Evolutionary conservation across 306 rosid species (phyloP).

Genomic region (Astragalus membranaceus): DNA sequence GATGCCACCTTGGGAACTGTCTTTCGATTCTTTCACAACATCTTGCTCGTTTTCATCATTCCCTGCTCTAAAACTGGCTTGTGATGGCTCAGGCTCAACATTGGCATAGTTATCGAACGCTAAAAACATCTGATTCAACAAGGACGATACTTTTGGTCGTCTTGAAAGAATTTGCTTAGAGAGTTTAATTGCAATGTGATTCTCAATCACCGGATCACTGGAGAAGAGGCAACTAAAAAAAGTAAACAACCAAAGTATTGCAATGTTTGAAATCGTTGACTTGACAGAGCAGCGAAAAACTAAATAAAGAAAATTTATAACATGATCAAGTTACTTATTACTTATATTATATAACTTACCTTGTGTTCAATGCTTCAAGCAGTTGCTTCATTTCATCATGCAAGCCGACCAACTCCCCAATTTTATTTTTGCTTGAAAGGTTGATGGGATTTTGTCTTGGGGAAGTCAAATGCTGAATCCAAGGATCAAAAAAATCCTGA

Average conservation of each 20-base stretch:
- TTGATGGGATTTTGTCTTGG: neutral
- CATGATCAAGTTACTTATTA: neutral
- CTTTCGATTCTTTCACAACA: no score
- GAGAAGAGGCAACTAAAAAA: neutral
- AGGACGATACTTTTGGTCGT: neutral
- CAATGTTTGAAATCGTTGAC: no score
- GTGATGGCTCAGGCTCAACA: slow-evolving; percentile 7
- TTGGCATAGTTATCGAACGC: neutral
- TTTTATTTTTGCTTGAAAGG: neutral
- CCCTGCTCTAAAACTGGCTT: neutral
- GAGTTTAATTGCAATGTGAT: neutral
- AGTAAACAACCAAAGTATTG: no score
- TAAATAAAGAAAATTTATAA: neutral
- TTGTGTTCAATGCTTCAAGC: slow-evolving; percentile 10
- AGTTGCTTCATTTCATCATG: slow-evolving; percentile 28
- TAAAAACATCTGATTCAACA: neutral
- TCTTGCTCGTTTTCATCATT: no score
- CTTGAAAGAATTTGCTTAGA: neutral
- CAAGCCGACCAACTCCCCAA: neutral
- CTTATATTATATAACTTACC: slow-evolving; percentile 14
- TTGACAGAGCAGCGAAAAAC: no score
- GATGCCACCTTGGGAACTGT: no score
- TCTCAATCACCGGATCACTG: neutral
- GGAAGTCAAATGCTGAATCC: neutral
- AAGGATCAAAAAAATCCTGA: neutral